A percentile compares a stretch with the other conserved stretches of the same genome.
Conservation (phyloP, 1,139 yeast genomes). For the Yamadazyma jaroonii region DNA sequence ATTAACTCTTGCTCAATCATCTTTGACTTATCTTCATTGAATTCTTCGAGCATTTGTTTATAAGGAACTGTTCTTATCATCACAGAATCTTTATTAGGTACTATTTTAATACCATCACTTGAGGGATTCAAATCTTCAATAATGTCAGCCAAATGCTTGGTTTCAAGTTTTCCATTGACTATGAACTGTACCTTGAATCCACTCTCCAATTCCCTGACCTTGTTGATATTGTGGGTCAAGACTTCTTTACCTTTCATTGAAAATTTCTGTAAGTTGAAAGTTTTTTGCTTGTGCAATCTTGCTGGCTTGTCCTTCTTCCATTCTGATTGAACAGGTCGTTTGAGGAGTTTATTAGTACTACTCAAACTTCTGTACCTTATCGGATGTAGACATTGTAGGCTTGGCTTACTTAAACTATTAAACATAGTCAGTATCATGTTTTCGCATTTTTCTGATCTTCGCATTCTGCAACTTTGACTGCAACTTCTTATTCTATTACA, state of each 20-base stretch:
- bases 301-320: background rate
- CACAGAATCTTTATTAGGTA: slow-evolving; percentile 23
- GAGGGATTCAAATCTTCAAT: slow-evolving; percentile 30
- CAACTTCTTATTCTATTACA: too few relatives aligned
- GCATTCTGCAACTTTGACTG: background rate
- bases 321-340: too few relatives aligned
- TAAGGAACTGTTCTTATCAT: slow-evolving; percentile 27
- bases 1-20: slow-evolving; percentile 31
- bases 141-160: slow-evolving; percentile 26
- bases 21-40: slow-evolving; percentile 32
- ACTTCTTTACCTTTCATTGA: slow-evolving; percentile 28
- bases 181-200: slow-evolving; percentile 27
- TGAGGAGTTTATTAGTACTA: too few relatives aligned
- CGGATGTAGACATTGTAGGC: too few relatives aligned
- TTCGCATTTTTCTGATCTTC: background rate
- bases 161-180: slow-evolving; percentile 20
- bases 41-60: slow-evolving; percentile 33
- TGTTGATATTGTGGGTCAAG: slow-evolving; percentile 26
- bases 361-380: too few relatives aligned
- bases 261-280: slow-evolving; percentile 19
- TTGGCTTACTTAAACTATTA: too few relatives aligned
- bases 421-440: too few relatives aligned
- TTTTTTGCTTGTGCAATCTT: background rate
- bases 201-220: slow-evolving; percentile 21
- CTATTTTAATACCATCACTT: slow-evolving; percentile 27